A percentile compares a stretch with the other conserved stretches of the same genome.
Evolutionary conservation across 768 basidiomycete species (phyloP).

Genomic region (Coprinopsis marcescibilis): DNA sequence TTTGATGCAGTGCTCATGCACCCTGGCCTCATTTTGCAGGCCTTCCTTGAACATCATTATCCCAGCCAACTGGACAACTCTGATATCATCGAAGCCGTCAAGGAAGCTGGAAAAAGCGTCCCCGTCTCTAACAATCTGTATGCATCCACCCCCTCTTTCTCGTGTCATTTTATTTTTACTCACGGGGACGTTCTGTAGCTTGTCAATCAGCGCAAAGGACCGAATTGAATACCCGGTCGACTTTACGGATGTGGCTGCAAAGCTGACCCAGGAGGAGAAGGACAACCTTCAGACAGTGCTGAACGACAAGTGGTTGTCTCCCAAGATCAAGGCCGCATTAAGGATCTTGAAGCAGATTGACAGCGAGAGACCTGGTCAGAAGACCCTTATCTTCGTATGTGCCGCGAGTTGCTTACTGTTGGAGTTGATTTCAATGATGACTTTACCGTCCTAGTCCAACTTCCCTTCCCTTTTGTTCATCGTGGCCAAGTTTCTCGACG

Average conservation of each 20-base stretch:
- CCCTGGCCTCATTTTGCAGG: not conserved
- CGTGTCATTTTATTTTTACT: not conserved
- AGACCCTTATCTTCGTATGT: conserved; percentile 7
- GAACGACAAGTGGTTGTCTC: conserved; percentile 3
- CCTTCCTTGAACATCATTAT: not conserved
- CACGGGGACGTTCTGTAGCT: not conserved
- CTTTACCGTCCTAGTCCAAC: not conserved
- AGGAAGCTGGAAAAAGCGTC: not conserved
- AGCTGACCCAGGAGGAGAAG: not conserved
- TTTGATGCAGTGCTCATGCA: not conserved
- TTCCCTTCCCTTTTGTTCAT: conserved; percentile 2
- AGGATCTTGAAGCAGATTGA: not conserved
- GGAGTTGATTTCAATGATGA: not conserved
- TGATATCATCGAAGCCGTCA: not conserved
- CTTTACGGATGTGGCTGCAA: not conserved
- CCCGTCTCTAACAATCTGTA: not conserved
- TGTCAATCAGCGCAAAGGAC: not conserved
- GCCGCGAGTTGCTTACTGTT: not conserved
- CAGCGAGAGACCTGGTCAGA: not conserved
- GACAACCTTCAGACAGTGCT: not conserved
- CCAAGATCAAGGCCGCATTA: conserved; percentile 1
- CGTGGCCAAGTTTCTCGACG: not conserved
- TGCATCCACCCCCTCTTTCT: not conserved
- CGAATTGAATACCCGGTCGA: not conserved
- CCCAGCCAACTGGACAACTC: not conserved